These are phyloP conservation scores for Chiua virens DNA, from an alignment of 768 basidiomycete species.

Conservation along the genomic window DNA sequence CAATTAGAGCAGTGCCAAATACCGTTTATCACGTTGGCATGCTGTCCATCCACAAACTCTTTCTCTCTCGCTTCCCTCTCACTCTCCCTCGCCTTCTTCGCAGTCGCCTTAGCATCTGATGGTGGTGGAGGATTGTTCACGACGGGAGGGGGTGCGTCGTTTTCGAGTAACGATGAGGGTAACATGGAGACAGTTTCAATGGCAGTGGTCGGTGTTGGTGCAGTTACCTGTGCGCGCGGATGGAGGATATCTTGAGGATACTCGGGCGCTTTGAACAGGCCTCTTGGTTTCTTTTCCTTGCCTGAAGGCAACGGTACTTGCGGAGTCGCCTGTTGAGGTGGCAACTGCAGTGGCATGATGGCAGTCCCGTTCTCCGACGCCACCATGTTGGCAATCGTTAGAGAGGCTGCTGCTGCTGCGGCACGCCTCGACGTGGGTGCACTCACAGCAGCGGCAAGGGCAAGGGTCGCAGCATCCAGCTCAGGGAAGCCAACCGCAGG, in stretches of 20 bases:
- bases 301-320: conserved; percentile 38
- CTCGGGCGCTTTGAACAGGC: conserved; percentile 71
- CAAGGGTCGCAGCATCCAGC: conserved; percentile 67
- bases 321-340: conserved; percentile 40
- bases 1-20: conserved; percentile 96
- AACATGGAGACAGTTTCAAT: conserved; percentile 56
- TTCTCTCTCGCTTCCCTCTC: conserved; percentile 83
- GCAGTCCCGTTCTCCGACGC: conserved; percentile 84
- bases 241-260: conserved; percentile 54
- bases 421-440: conserved; percentile 76
- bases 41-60: conserved; percentile 81
- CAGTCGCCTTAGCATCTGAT: conserved; percentile 50
- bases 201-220: conserved; percentile 68
- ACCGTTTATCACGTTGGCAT: conserved; percentile 77
- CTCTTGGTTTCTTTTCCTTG: conserved; percentile 70
- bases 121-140: conserved; percentile 24
- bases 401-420: conserved; percentile 79
- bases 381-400: conserved; percentile 90
- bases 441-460: conserved; percentile 60
- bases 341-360: conserved; percentile 41
- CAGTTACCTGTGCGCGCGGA: conserved; percentile 57
- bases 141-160: conserved; percentile 50
- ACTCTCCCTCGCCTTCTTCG: conserved; percentile 68
- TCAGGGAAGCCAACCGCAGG: conserved; percentile 85
- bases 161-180: conserved; percentile 56